A percentile compares a stretch with the other conserved stretches of the same genome.
Conservation (phyloP, 1,284 basidiomycete species). For the Tilletia walkeri region DNA sequence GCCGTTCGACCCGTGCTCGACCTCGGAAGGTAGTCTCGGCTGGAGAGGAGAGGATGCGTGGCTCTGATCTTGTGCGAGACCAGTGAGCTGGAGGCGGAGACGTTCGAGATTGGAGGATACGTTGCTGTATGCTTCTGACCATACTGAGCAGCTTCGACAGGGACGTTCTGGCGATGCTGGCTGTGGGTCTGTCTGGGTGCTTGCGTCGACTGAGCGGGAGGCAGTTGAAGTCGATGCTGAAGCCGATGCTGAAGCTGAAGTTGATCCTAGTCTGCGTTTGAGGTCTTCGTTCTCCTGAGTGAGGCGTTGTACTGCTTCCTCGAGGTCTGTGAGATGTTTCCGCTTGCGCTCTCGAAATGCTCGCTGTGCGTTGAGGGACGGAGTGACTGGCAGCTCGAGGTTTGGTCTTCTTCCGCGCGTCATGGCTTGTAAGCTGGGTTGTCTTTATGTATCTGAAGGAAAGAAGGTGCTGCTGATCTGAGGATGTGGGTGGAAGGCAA, state of each 20-base stretch:
- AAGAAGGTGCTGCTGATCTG: too few relatives aligned
- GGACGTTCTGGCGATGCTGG: neutral
- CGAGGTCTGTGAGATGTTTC: constrained; percentile 13
- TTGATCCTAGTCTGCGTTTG: neutral
- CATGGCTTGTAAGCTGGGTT: constrained; percentile 4
- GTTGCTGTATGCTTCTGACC: neutral
- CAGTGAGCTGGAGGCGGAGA: constrained; percentile 1
- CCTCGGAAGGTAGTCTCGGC: too few relatives aligned
- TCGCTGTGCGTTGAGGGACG: constrained; percentile 10
- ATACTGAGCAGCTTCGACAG: neutral
- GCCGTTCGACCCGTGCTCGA: too few relatives aligned
- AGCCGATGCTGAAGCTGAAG: neutral
- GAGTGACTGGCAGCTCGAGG: constrained; percentile 6
- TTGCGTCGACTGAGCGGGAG: neutral
- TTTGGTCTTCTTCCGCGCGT: constrained; percentile 15
- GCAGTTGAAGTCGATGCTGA: neutral
- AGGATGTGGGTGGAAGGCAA: too few relatives aligned
- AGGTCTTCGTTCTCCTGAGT: neutral
- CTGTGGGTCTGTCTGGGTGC: neutral
- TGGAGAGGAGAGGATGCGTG: too few relatives aligned
- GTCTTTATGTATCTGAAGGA: too few relatives aligned
- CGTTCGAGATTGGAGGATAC: neutral
- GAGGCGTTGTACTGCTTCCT: neutral
- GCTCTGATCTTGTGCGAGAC: neutral
- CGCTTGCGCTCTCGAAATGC: constrained; percentile 18